Base-by-base conservation (phyloP, 371 early-diverging fungal genomes). In the Umbelopsis sp. region DNA sequence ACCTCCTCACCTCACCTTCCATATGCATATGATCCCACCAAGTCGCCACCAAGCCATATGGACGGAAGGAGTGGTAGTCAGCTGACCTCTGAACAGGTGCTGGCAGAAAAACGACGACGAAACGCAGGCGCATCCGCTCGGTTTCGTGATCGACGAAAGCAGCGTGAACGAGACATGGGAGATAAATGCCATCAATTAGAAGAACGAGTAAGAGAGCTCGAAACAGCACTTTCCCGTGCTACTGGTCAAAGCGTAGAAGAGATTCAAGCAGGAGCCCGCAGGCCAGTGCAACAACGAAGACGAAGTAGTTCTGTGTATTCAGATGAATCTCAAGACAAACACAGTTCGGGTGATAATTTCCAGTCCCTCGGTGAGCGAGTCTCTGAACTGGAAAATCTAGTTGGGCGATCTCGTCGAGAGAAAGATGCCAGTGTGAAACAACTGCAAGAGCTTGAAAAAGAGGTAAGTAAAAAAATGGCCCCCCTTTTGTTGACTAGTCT, bases 51-150 rank as follows among this genome's bases (percentile, higher is more conserved):
- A 16, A 18, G 12, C 25, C 25, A 29, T 14, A 3, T 57, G 37
- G 18, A 12, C 10, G 4, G 12, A 57, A 57, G 35, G 7, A 18
- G 32, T 1, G 35, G 22, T 22, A 22, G 35, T 29, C 57, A 57
- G 0, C 38, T 72, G 38, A 57, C 72, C 5, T 79, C 83, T 9
- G 84, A 80, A 44, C 69, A 77, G 37, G 75, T 86, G 1, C 65
- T 89, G 22, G 87, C 86, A 20, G 90, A 90, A 71, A 86, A 89
- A 67, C 73, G 87, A 51, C 76, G 83, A 66, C 69, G 87, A 35
- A 87, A 87, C 67, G 87, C 87, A 44, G 82, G 82, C 25, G 87
- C 87, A 0, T 82, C 83, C 8, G 85, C 85, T 38, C 74, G 87
- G 9, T 87, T 87, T 52, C 78, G 87, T 46, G 87, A 85, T 69